Percentiles rank a stretch among this genome's conserved stretches.
These are phyloP conservation scores for Lizonia empirigonia DNA, from an alignment of 2,329 filamentous ascomycete genomes.

Conservation along the genomic window DNA sequence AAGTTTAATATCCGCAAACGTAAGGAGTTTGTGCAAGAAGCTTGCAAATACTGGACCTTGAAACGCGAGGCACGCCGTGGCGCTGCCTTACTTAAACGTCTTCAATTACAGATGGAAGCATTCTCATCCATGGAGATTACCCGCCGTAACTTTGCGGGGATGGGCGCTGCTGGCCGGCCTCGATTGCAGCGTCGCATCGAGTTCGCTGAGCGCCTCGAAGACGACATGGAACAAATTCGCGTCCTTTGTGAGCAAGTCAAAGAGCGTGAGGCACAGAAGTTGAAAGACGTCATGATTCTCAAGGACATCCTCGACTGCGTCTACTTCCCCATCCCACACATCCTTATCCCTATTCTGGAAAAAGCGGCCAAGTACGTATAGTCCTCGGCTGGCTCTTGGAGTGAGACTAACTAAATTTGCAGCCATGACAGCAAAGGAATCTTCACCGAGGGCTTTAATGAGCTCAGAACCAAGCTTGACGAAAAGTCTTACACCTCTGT, in stretches of 20 bases:
- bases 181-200: slow-evolving; percentile 82
- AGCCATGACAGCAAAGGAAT: slow-evolving; percentile 57
- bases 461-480: slow-evolving; percentile 59
- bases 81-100: slow-evolving; percentile 86
- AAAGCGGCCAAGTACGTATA: slow-evolving; percentile 80
- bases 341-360: slow-evolving; percentile 78
- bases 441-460: slow-evolving; percentile 60
- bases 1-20: slow-evolving; percentile 84
- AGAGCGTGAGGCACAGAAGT: slow-evolving; percentile 75
- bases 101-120: slow-evolving; percentile 93
- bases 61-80: slow-evolving; percentile 93
- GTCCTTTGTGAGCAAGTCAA: slow-evolving; percentile 72
- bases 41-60: slow-evolving; percentile 96
- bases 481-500: slow-evolving; percentile 66
- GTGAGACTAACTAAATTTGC: slow-evolving; percentile 4
- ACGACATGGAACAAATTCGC: slow-evolving; percentile 78
- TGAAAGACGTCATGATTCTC: slow-evolving; percentile 77
- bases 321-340: slow-evolving; percentile 84
- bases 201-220: slow-evolving; percentile 77
- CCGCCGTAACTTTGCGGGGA: slow-evolving; percentile 89
- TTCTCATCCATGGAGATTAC: slow-evolving; percentile 98
- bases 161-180: slow-evolving; percentile 82
- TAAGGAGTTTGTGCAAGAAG: slow-evolving; percentile 90
- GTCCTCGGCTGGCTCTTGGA: background rate
- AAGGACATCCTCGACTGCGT: slow-evolving; percentile 82